Base-by-base conservation (phyloP, 2,329 filamentous ascomycete genomes). In the Ceratocystis papillata region DNA sequence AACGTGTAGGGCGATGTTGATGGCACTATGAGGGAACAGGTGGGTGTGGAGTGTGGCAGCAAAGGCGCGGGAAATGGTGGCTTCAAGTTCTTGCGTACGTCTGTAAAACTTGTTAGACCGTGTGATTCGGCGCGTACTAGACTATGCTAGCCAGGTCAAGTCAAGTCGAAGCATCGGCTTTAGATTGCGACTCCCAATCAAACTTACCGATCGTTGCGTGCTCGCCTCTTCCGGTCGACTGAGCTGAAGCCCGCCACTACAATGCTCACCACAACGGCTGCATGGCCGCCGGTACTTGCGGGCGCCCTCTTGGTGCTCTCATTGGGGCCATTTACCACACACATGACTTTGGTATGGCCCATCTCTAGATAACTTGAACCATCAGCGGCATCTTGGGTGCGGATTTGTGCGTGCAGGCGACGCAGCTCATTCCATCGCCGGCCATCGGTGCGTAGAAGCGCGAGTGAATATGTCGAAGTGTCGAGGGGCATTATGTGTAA, bases 361-460 rank as follows among this genome's bases (percentile, higher is more conserved):
- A 96, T 96, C 74, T 96, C 90, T 67, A 97, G 85, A 76, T 96
- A 96, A 69, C 88, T 90, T 57, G 89, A 96, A 45, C 94, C 94
- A 72, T 97, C 94, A 65, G 92, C 91, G 62, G 92, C 88, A 68
- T 92, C 87, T 76, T 96, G 94, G 1, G 91, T 96, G 69, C 88
- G 89, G 73, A 99, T 91, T 76, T 95, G 89, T 61, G 89, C 93
- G 73, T 90, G 86, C 63, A 96, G 83, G 6, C 90, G 86, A 33
- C 94, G 90, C 48, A 99, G 84, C 76, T 99, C 94, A 78, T 99
- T 97, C 94, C 94, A 99, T 71, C 94, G 86, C 68, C 94, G 87
- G 68, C 89, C 88, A 73, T 88, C 93, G 70, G 90, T 86, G 73
- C 88, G 87, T 69, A 92, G 82, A 65, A 94, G 87, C 69, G 90